Evolutionary conservation across 2,329 filamentous ascomycete species (phyloP).

Genomic region (Paracoccidioides brasiliensis): DNA sequence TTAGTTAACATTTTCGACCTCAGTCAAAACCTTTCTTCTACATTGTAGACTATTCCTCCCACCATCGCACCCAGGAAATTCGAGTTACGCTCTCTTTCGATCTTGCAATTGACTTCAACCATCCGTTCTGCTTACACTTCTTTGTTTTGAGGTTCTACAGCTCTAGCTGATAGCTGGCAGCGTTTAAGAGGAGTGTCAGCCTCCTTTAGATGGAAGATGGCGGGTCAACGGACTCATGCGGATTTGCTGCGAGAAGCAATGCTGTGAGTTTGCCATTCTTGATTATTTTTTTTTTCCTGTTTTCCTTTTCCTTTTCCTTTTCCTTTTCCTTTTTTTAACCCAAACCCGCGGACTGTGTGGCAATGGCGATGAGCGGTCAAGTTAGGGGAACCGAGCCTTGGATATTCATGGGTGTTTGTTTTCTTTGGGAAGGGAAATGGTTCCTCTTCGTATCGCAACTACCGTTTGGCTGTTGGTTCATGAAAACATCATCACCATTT

Average conservation of each 20-base stretch:
- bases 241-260: conserved; percentile 40
- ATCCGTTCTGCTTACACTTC: background rate
- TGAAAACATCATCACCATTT: background rate
- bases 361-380: too few relatives aligned
- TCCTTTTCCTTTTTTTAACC: too few relatives aligned
- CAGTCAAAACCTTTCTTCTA: background rate
- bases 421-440: too few relatives aligned
- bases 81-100: background rate
- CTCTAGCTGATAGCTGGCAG: background rate
- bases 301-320: too few relatives aligned
- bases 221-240: conserved; percentile 28
- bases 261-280: conserved; percentile 25
- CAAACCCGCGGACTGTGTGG: too few relatives aligned
- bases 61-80: background rate
- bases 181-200: background rate
- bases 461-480: too few relatives aligned
- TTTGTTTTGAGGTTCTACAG: background rate
- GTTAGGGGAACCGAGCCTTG: too few relatives aligned
- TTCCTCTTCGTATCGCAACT: too few relatives aligned
- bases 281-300: too few relatives aligned
- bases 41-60: background rate
- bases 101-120: background rate
- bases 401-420: too few relatives aligned
- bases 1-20: background rate
- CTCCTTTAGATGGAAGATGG: conserved; percentile 30